Percentiles rank a stretch among this genome's conserved stretches.
These are phyloP conservation scores for Mollisiaceae sp. DNA, from an alignment of 2,329 filamentous ascomycete species.

Conservation along the genomic window DNA sequence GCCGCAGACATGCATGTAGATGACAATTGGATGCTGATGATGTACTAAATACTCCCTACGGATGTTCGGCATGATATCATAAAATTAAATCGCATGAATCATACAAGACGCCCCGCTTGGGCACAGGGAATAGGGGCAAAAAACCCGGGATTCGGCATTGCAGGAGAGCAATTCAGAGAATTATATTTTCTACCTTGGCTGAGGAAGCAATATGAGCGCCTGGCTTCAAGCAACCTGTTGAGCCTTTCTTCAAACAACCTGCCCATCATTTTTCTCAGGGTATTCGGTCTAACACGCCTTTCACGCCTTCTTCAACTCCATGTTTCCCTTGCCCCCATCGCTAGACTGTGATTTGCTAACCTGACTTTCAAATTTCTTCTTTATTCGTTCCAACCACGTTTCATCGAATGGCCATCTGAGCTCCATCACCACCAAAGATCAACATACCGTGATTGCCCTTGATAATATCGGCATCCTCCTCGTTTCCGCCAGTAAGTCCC, in stretches of 20 bases:
- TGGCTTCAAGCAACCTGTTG: slow-evolving; percentile 21
- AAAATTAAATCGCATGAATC: neutral
- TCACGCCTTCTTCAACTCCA: slow-evolving; percentile 8
- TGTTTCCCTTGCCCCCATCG: slow-evolving; percentile 6
- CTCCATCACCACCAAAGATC: slow-evolving; percentile 52
- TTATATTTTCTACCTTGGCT: neutral
- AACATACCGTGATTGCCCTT: slow-evolving; percentile 55
- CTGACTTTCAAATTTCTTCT: neutral
- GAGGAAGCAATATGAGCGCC: slow-evolving; percentile 1
- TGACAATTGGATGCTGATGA: slow-evolving; percentile 8
- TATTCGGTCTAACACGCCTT: slow-evolving; percentile 18
- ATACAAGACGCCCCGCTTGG: neutral
- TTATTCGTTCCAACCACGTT: neutral
- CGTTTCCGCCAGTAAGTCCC: slow-evolving; percentile 5
- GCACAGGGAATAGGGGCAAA: neutral
- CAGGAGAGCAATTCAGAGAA: neutral
- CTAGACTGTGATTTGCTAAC: neutral
- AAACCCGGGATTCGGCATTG: neutral
- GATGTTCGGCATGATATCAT: slow-evolving; percentile 10
- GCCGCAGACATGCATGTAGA: neutral
- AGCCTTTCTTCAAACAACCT: slow-evolving; percentile 17
- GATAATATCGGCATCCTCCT: slow-evolving; percentile 28
- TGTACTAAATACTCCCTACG: neutral
- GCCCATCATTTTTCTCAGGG: slow-evolving; percentile 11
- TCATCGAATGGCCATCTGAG: slow-evolving; percentile 45